Evolutionary conservation across 177 flowering plant species (phyloP), one percentile per base, ranked within the genome.

Genomic region (Vitis hybrid): DNA sequence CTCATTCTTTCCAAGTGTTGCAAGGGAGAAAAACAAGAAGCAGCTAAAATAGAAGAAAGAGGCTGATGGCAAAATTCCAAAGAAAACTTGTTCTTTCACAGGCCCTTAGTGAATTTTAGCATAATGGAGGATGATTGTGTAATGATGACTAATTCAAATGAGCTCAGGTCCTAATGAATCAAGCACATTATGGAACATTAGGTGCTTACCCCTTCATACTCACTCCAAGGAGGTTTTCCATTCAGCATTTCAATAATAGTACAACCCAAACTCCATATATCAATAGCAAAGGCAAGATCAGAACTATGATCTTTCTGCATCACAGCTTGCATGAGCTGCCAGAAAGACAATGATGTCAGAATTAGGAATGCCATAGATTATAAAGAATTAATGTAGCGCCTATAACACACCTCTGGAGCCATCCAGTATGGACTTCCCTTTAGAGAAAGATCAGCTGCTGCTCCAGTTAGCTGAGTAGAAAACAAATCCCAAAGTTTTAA

Each of bases 361-460:
- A 50, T 2, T 19, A 2, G 31, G 22, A 22, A 57, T 19, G 48
- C 22, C n/a, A 9, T 5, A 52, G 20, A 2, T 12, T 50, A 34
- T 1, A 26, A 1, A 19, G 2, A 10, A 55, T 1, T 64, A 11
- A 63, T 20, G 52, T 48, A 55, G 60, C 11, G 31, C 39, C 59
- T 56, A 39, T 18, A 67, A 18, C 10, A 58, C 77, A 95, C 99
- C 97, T 95, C 99, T 57, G 99, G 99, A 73, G 99, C 98, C 98
- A 95, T 91, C 99, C 99, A 93, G 78, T 93, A 90, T 52, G 99
- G 98, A 76, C 96, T 93, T 68, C 99, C 99, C 88, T 86, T 93
- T 68, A 93, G 59, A 59, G 99, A 95, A 63, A 91, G 97, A 72
- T 85, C 80, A 74, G 88, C 83, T 69, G 77, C 74, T 67, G 84